Base-by-base conservation (phyloP, 441 rosid species). In the Kokia cookei region DNA sequence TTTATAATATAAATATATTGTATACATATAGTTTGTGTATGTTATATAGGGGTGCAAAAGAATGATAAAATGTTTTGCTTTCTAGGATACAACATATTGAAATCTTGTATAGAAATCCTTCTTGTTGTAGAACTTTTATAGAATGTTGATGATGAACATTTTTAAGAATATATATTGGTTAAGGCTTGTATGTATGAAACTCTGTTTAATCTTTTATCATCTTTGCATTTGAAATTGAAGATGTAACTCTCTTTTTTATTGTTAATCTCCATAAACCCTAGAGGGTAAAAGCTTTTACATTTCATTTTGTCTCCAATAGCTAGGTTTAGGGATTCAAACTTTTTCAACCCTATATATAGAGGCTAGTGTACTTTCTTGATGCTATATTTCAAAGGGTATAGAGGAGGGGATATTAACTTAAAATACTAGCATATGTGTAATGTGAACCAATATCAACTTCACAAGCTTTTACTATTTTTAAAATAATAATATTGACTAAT, bases 141-240 rank as follows among this genome's bases (percentile, higher is more conserved):
- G 6, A 32, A 13, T 27, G 40, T 65, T 27, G 59, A 7, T 37
- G 71, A 62, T 62, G 55, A 62, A 45, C 75, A 64, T 62, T 63
- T 59, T 74, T 54, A 69, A 69, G 66, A 69, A 69, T 74, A 47
- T 74, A 45, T 61, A 69, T 62, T 57, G 42, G 51, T 69, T 62
- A 63, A 69, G 62, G 47, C 65, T 78, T 74, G 75, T 14, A 15
- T 32, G 45, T 50, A 22, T 74, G 35, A 26, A 47, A 48, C 0
- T 66, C 47, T 77, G 69, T 62, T 53, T 67, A 62, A 57, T 66
- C 53, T 22, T 50, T 10, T 35, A 66, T 67, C 26, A 47, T 55
- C 10, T 67, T 12, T 66, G 19, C 27, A 68, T 29, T 48, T 61
- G 60, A 37, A 50, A 35, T 68, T 35, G 58, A 40, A 67, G 67